Evolutionary conservation across 495 filamentous ascomycete genomes (phyloP).

Genomic region (Thermochaetoides thermophila): DNA sequence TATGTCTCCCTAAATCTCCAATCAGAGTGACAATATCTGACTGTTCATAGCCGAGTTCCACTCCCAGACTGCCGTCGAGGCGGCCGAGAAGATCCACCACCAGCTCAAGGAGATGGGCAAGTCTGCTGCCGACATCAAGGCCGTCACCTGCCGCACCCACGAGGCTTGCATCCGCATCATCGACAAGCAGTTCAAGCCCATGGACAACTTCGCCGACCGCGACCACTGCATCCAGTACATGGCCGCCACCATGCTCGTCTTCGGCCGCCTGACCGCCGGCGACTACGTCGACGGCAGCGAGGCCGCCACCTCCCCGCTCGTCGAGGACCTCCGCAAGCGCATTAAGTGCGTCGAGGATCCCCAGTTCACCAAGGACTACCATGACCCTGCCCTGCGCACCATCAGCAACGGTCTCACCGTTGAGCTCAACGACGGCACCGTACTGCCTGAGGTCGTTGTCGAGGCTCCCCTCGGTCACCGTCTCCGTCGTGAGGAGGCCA

Average conservation of each 20-base stretch:
- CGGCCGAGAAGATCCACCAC: constrained; percentile 70
- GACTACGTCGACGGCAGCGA: constrained; percentile 89
- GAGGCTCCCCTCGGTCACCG: constrained; percentile 92
- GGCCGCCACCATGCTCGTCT: constrained; percentile 88
- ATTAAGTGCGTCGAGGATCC: constrained; percentile 94
- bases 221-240: constrained; percentile 99
- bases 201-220: constrained; percentile 98
- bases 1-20: constrained; percentile 25
- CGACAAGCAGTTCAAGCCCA: constrained; percentile 98
- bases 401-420: constrained; percentile 94
- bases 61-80: constrained; percentile 95
- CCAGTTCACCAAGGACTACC: constrained; percentile 87
- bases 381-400: constrained; percentile 78
- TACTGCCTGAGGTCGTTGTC: constrained; percentile 78
- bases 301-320: constrained; percentile 75
- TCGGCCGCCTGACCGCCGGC: constrained; percentile 74
- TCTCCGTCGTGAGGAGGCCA: constrained; percentile 85
- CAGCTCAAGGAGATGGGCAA: constrained; percentile 75
- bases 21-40: neutral
- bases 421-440: constrained; percentile 86
- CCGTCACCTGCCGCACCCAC: constrained; percentile 85
- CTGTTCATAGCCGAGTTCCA: constrained; percentile 72
- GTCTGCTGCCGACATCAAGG: constrained; percentile 86
- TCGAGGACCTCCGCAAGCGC: constrained; percentile 78
- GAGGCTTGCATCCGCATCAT: constrained; percentile 98